Evolutionary conservation across 805 yeast species (phyloP), one percentile per base, ranked within the genome.

Genomic region (Vanderwaltozyma verrucispora): DNA sequence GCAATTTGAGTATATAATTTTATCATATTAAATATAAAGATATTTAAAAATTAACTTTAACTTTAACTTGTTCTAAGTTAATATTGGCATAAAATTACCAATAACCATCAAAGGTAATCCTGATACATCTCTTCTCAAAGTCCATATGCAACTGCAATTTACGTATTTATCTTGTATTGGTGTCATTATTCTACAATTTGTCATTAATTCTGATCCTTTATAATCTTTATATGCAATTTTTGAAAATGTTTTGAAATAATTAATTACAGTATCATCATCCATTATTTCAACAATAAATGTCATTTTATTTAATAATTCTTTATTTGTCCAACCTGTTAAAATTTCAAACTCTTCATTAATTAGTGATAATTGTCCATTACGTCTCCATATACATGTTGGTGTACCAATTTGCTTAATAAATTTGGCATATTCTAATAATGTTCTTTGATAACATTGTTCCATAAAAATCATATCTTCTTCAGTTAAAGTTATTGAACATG

Each of bases 101-200:
- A 89, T 74, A 17, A 92, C 80, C 94, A 89, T 88, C 86, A 92
- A 80, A 13, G 98, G 98, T 37, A 89, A 80, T 8, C 96, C 96
- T 62, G 92, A 89, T 14, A 89, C 94, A 55, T 89, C 97, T 56
- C 96, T 68, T 54, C 88, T 87, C 46, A 92, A 64, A 1, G 97
- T 92, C 94, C 96, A 85, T 50, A 83, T 79, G 50, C 94, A 80
- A 21, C 85, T 75, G 0, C 96, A 84, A 35, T 80, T 68, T 33
- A 89, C 72, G 18, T 56, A 57, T 38, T 74, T 72, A 12, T 56
- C 59, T 28, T 57, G 54, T 40, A 63, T 52, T 29, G 81, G 75
- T 1, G 88, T 81, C 30, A 84, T 54, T 27, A 89, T 64, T 0
- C 87, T 78, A 62, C 96, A 89, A 36, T 77, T 83, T 21, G 84